Evolutionary conservation across 106 monocot genomes (phyloP).

Genomic region (Dioscorea zingiberensis): DNA sequence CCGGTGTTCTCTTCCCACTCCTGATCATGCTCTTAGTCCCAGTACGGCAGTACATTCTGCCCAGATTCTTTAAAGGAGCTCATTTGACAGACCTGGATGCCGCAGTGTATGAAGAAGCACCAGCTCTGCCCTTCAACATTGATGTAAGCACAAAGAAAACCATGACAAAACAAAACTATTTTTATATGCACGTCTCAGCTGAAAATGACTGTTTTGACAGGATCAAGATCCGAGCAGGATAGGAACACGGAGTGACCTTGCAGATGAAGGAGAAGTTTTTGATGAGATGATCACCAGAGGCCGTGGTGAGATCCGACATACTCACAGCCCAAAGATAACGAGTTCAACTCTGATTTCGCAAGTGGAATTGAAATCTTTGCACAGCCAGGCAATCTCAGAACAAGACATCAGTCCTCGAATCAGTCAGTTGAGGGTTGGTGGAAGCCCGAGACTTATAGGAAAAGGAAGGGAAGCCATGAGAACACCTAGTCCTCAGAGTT

Average conservation of each 20-base stretch:
- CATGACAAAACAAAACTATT: no score
- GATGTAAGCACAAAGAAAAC: background rate
- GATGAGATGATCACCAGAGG: conserved; percentile 22
- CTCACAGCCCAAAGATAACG: conserved; percentile 23
- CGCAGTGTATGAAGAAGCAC: conserved; percentile 35
- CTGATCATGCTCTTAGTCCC: conserved; percentile 40
- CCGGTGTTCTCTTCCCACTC: conserved; percentile 38
- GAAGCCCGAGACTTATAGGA: background rate
- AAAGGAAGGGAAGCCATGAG: background rate
- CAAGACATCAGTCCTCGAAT: no score
- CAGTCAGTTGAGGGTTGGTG: conserved; percentile 6
- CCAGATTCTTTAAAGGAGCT: conserved; percentile 31
- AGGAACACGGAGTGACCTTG: background rate
- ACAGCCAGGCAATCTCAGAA: conserved; percentile 5
- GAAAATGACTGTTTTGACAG: conserved; percentile 1
- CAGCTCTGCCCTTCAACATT: conserved; percentile 8
- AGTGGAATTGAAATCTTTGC: background rate
- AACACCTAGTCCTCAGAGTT: background rate
- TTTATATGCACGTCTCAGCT: no score
- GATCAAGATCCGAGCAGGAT: conserved; percentile 9
- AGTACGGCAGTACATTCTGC: conserved; percentile 31
- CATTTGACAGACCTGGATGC: conserved; percentile 36
- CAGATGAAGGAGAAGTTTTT: conserved; percentile 24
- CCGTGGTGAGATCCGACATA: conserved; percentile 23
- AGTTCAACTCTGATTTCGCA: conserved; percentile 7